Evolutionary conservation across 192 early-diverging fungal genomes (phyloP).

Genomic region (Coemansia sp.): DNA sequence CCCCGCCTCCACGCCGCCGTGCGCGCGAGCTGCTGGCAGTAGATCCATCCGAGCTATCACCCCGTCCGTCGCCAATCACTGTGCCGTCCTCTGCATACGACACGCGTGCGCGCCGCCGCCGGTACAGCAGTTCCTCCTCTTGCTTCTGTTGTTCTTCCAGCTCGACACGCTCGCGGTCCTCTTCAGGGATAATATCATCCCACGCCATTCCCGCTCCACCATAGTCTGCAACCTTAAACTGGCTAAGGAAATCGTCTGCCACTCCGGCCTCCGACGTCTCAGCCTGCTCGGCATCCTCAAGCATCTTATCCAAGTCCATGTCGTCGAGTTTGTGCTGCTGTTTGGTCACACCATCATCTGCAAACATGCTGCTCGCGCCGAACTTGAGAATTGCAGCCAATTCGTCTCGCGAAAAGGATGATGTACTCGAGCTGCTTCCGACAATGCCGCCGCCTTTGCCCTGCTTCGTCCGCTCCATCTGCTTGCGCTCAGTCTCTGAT

Average conservation of each 20-base stretch:
- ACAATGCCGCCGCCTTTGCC: constrained; percentile 40
- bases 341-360: constrained; percentile 58
- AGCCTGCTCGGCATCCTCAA: constrained; percentile 90
- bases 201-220: constrained; percentile 72
- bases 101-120: constrained; percentile 57
- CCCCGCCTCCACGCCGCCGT: constrained; percentile 24
- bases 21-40: constrained; percentile 27
- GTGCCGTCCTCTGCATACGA: constrained; percentile 67
- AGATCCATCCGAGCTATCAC: constrained; percentile 33
- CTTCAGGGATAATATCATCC: constrained; percentile 95
- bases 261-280: constrained; percentile 71
- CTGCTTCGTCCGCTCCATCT: constrained; percentile 52
- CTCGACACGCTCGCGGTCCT: constrained; percentile 67
- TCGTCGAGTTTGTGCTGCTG: constrained; percentile 84
- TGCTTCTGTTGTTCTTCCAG: constrained; percentile 68
- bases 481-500: constrained; percentile 53
- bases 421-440: constrained; percentile 28
- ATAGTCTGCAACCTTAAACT: constrained; percentile 93
- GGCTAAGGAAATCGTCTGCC: constrained; percentile 89
- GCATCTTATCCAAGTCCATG: constrained; percentile 95
- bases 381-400: constrained; percentile 95
- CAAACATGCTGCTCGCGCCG: constrained; percentile 96
- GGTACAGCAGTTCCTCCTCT: constrained; percentile 59
- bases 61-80: constrained; percentile 29
- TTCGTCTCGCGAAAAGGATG: constrained; percentile 81